Conservation (phyloP, 179 eudicot species). For the Drosera spatulata region DNA sequence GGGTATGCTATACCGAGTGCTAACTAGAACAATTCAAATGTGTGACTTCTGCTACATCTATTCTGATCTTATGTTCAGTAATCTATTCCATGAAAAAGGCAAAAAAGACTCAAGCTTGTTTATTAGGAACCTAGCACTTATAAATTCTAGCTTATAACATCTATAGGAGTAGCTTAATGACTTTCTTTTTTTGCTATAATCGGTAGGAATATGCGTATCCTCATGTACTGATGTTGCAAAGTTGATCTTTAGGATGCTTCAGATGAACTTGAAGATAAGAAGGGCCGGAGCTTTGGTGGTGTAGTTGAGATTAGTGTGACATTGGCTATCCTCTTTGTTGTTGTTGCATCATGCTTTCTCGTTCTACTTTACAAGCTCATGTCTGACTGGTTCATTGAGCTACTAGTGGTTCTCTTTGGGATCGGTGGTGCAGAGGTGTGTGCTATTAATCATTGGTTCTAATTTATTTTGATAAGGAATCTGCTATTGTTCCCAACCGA, state of each 20-base stretch:
- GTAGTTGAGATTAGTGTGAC: conserved; percentile 4
- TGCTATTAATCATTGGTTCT: not conserved
- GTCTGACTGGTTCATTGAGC: conserved; percentile 10
- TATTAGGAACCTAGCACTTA: too few species aligned
- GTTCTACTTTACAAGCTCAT: conserved; percentile 10
- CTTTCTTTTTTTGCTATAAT: not conserved
- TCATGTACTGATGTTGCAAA: conserved; percentile 2
- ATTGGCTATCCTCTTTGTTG: conserved; percentile 10
- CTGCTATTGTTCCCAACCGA: not conserved
- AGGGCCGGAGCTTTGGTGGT: not conserved
- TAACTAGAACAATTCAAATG: too few species aligned
- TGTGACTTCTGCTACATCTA: too few species aligned
- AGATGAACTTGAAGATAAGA: conserved; percentile 1
- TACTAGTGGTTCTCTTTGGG: conserved; percentile 13
- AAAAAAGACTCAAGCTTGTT: too few species aligned
- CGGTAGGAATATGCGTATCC: not conserved
- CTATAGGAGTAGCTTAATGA: too few species aligned
- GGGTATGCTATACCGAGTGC: too few species aligned
- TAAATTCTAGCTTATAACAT: too few species aligned
- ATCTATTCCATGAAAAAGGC: too few species aligned
- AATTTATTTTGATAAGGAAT: too few species aligned
- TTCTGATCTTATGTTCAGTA: too few species aligned
- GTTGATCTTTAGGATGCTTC: conserved; percentile 8
- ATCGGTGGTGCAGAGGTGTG: conserved; percentile 11
- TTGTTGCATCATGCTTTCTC: conserved; percentile 10